A percentile compares a stretch with the other conserved stretches of the same genome.
Evolutionary conservation across 139 green algal genomes (phyloP).

Genomic region (Closterium sp.): DNA sequence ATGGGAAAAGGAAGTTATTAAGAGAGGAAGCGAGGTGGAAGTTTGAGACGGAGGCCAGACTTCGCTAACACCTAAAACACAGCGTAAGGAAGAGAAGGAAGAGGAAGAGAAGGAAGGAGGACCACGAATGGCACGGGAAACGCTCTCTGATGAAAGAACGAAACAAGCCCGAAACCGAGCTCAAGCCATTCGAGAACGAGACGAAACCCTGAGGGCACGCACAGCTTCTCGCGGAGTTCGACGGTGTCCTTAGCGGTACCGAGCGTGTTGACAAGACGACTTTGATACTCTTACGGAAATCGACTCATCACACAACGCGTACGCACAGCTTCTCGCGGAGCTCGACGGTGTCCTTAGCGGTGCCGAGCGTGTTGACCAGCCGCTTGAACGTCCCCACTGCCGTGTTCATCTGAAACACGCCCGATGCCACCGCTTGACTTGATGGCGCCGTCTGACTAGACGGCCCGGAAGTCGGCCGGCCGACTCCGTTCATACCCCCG

Average conservation of each 20-base stretch:
- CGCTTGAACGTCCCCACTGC: conserved; percentile 44
- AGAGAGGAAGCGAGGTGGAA: no score
- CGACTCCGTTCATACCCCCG: not conserved
- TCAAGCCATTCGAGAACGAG: not conserved
- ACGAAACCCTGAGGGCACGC: not conserved
- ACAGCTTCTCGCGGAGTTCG: conserved; percentile 49
- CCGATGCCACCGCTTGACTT: conserved; percentile 37
- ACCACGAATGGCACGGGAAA: no score
- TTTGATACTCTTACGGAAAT: no score
- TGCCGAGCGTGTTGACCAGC: conserved; percentile 52
- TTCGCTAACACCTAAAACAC: no score
- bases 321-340: conserved; percentile 52
- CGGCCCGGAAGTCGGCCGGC: not conserved
- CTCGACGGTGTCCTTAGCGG: conserved; percentile 49
- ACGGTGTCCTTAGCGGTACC: conserved; percentile 53
- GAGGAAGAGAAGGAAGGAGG: not conserved
- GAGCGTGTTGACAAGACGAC: conserved; percentile 43
- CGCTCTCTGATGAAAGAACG: no score
- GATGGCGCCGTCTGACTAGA: not conserved
- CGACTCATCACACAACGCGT: not conserved
- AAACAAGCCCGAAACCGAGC: no score
- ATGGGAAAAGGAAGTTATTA: not conserved
- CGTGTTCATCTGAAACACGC: conserved; percentile 58
- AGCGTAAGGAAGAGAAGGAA: not conserved
- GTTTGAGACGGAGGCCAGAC: no score